A percentile compares a stretch with the other conserved stretches of the same genome.
phyloP scores from a whole-genome alignment of 2,329 filamentous ascomycete species.

The Sarocladium oryzae region DNA sequence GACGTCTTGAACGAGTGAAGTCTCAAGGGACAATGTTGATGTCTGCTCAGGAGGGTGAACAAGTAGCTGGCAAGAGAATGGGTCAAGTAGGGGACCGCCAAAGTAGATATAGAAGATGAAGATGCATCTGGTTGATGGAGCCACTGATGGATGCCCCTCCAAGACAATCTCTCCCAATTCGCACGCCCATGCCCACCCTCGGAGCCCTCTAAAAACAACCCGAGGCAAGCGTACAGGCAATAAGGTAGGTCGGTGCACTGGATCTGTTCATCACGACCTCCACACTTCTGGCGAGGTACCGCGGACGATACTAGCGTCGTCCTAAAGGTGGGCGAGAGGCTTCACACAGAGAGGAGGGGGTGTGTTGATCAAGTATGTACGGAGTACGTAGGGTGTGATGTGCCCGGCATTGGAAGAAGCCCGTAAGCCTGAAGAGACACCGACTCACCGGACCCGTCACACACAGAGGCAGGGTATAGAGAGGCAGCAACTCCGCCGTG shows the following conservation, averaged over 20 bases:
- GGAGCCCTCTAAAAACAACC: constrained; percentile 9
- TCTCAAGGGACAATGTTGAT: not conserved
- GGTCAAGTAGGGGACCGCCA: constrained; percentile 4
- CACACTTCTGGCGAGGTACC: constrained; percentile 2
- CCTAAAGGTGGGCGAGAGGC: constrained; percentile 4
- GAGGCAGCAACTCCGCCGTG: too few species aligned
- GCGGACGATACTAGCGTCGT: constrained; percentile 4
- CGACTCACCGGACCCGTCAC: constrained; percentile 7
- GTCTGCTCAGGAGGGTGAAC: not conserved
- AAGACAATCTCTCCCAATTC: constrained; percentile 6
- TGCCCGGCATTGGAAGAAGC: not conserved
- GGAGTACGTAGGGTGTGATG: not conserved
- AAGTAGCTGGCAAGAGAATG: not conserved
- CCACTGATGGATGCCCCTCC: constrained; percentile 1
- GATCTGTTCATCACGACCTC: not conserved
- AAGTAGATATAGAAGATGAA: constrained; percentile 10
- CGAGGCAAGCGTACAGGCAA: constrained; percentile 1
- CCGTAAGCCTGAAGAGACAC: not conserved
- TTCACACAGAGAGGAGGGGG: constrained; percentile 1
- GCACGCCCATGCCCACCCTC: constrained; percentile 5
- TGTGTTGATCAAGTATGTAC: not conserved
- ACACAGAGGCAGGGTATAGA: not conserved
- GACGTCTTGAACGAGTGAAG: not conserved
- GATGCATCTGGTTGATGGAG: constrained; percentile 7
- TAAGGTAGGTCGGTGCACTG: constrained; percentile 1